Evolutionary conservation across 805 yeast genomes (phyloP).

Genomic region (Isabelozyma rhagii): DNA sequence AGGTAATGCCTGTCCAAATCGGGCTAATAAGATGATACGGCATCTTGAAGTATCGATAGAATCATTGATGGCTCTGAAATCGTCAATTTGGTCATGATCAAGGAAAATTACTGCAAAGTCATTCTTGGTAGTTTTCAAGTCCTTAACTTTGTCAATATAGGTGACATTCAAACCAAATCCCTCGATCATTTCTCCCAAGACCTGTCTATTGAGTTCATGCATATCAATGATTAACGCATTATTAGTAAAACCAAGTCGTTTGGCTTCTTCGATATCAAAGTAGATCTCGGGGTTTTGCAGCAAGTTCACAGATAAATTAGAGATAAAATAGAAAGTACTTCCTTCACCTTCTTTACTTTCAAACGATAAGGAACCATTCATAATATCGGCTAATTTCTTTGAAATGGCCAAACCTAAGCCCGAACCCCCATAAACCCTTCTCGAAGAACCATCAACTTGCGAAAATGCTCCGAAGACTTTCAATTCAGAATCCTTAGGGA

Average conservation of each 20-base stretch:
- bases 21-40: conserved; percentile 21
- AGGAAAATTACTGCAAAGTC: conserved; percentile 16
- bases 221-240: conserved; percentile 30
- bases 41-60: conserved; percentile 3
- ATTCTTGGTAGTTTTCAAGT: conserved; percentile 2
- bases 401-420: conserved; percentile 50
- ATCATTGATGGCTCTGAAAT: conserved; percentile 5
- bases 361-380: conserved; percentile 47
- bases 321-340: conserved; percentile 40
- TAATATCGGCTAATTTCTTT: conserved; percentile 44
- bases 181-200: conserved; percentile 31
- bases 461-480: conserved; percentile 52
- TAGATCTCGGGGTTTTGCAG: conserved; percentile 15
- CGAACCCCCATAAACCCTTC: conserved; percentile 51
- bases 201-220: conserved; percentile 25
- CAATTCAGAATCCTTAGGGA: conserved; percentile 40
- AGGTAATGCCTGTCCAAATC: conserved; percentile 26
- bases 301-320: conserved; percentile 26
- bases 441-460: conserved; percentile 55
- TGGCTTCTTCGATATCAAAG: conserved; percentile 7
- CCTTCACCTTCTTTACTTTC: conserved; percentile 47
- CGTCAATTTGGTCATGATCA: conserved; percentile 12
- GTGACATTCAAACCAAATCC: conserved; percentile 31
- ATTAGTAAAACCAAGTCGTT: conserved; percentile 7
- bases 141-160: conserved; percentile 8